A percentile compares a stretch with the other conserved stretches of the same genome.
Evolutionary conservation across 495 filamentous ascomycete species (phyloP).

Genomic region (Parmelia sp.): DNA sequence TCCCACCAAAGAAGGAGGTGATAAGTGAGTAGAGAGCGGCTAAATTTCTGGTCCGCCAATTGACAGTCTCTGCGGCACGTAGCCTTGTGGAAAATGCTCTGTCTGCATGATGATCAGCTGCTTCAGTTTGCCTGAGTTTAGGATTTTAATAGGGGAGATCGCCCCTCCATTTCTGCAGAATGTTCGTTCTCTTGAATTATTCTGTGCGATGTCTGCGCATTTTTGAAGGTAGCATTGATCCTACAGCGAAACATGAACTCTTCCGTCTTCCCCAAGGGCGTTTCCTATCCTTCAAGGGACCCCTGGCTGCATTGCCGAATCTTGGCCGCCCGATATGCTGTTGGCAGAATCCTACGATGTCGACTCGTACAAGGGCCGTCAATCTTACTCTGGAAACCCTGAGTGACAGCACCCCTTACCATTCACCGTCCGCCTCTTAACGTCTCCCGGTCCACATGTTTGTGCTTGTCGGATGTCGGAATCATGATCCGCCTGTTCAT

Average conservation of each 20-base stretch:
- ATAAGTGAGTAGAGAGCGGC: not conserved
- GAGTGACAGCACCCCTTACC: not conserved
- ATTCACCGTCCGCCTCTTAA: not conserved
- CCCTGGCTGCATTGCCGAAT: not conserved
- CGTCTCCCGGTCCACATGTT: not conserved
- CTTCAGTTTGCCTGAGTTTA: not conserved
- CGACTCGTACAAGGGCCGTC: not conserved
- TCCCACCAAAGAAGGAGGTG: not conserved
- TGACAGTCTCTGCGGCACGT: not conserved
- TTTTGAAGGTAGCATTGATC: not conserved
- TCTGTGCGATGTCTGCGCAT: not conserved
- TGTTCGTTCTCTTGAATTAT: not conserved
- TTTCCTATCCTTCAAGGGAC: not conserved
- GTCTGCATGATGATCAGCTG: not conserved
- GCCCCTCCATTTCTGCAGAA: not conserved
- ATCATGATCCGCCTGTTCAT: not conserved
- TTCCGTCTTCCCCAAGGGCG: not conserved
- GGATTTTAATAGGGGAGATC: not conserved
- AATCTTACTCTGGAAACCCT: not conserved
- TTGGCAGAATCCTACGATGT: not conserved
- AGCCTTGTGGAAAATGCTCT: not conserved
- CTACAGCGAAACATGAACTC: not conserved
- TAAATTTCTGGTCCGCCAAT: not conserved
- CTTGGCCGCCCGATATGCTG: not conserved
- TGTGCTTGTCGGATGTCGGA: not conserved